Evolutionary conservation across 106 monocot species (phyloP), one percentile per base, ranked within the genome.

Genomic region (Dioscorea alata): DNA sequence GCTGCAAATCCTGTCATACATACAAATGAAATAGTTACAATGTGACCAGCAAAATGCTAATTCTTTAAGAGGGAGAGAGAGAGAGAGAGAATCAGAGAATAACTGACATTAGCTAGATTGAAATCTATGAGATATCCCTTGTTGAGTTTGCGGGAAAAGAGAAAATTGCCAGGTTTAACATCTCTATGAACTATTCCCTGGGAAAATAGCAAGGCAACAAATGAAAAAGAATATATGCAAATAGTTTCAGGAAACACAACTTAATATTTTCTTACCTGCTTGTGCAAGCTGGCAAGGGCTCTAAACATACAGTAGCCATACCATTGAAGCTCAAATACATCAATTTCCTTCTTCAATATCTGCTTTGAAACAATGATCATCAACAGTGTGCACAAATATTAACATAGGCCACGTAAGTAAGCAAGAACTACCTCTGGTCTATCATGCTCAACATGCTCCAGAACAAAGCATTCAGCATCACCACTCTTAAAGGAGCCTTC

Each of bases 111-210:
- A 34, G 92, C 97, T 71, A 99, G 78, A 74, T 99, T 99, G 75
- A 99, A 99, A 63, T 99, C 97, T 31, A 99, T 99, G 49, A 99
- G 92, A 75, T 92, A 99, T 23, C 97, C 97, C 78, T 90, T 99
- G 58, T 75, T 87, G 25, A 73, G 70, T 69, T 89, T 76, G 17
- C 97, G 84, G 33, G 85, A 92, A 77, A 87, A 92, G 13, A 99
- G 83, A 59, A 99, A 99, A 23, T 99, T 99, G 49, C 92, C 97
- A 76, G 89, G 97, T 76, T 99, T 99, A 48, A 99, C 79, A 74
- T 99, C 97, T 64, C 92, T 80, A 59, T 99, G 97, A 35, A 85
- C 92, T 69, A 90, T 63, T 58, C 85, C 89, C 97, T 94, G 70
- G n/a, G 73, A 49, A 61, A 49, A 51, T n/a, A 56, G 70, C 28